Evolutionary conservation across 179 eudicot species (phyloP), one percentile per base, ranked within the genome.

Genomic region (Sideroxylon spinosum): DNA sequence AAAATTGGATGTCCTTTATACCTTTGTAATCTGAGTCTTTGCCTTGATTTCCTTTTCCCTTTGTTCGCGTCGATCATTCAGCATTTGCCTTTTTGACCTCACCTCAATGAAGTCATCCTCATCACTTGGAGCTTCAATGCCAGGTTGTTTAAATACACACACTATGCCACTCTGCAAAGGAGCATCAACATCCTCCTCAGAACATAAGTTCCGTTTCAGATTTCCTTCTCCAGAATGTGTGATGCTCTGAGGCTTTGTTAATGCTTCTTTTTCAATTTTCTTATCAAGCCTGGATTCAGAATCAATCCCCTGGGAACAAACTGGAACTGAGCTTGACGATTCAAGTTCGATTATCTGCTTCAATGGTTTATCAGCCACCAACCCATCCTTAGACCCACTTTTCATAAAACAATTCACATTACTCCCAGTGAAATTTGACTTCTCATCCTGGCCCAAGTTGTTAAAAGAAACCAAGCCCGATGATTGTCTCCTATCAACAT

Each of bases 61-160:
- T 74, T 92, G 99, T 75, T 95, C 99, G 52, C 99, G 98, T 4
- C 99, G 90, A 86, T 94, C 96, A 81, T 96, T 96, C 80, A 96
- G 82, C 98, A 95, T 92, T 90, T 96, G 99, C 86, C 98, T 88
- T 84, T 94, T 96, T 66, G 99, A 96, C 83, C 99, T 91, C 76
- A 96, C 99, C 87, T 96, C 93, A 83, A 94, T 94, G 78, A 96
- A 96, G 81, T 94, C 97, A 88, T 96, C 97, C 77, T 91, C 99
- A 71, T 96, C 99, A 82, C 98, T 96, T 6, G 95, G 92, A 50
- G 90, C 87, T 86, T 96, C 99, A 61, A 96, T 96, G 62, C 98
- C 99, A 81, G 99, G 87, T 78, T 96, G 99, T 73, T 89, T 84
- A 75, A 85, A 96, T 71, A 94, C 86, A 28, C 90, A 88, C 57